A percentile compares a stretch with the other conserved stretches of the same genome.
Conservation (phyloP, 345 rosid species). For the Eucalyptus microcorys region DNA sequence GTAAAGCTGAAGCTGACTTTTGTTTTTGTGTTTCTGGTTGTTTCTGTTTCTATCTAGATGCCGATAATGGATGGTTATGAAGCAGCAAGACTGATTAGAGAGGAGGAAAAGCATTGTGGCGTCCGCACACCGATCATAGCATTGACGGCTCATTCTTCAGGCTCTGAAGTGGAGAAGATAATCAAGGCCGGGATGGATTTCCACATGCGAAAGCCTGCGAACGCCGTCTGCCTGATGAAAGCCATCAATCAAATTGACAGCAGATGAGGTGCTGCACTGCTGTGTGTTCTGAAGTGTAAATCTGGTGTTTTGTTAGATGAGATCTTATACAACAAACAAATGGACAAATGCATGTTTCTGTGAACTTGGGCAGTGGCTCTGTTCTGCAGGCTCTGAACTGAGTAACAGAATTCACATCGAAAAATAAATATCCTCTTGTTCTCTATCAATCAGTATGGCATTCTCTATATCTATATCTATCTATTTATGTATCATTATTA, state of each 20-base stretch:
- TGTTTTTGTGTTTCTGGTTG: not conserved
- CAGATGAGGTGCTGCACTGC: not conserved
- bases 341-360: not conserved
- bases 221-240: conserved; percentile 9
- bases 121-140: conserved; percentile 62
- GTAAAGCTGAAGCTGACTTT: not conserved
- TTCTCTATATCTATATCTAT: not conserved
- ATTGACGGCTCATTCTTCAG: conserved; percentile 42
- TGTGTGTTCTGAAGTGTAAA: not conserved
- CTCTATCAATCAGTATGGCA: not conserved
- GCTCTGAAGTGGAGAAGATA: conserved; percentile 12
- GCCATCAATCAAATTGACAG: conserved; percentile 1
- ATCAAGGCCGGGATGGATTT: conserved; percentile 55
- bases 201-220: conserved; percentile 26
- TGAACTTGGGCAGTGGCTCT: not conserved
- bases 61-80: conserved; percentile 60
- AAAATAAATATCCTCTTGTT: not conserved
- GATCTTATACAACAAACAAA: not conserved
- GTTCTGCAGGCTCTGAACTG: not conserved
- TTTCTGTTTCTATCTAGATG: conserved; percentile 35
- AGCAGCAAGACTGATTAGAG: conserved; percentile 47
- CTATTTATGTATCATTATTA: not conserved
- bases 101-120: conserved; percentile 26
- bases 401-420: not conserved
- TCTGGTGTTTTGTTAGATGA: not conserved